A percentile compares a stretch with the other conserved stretches of the same genome.
Conservation (phyloP, 768 basidiomycete genomes). For the Rhodocollybia butyracea region DNA sequence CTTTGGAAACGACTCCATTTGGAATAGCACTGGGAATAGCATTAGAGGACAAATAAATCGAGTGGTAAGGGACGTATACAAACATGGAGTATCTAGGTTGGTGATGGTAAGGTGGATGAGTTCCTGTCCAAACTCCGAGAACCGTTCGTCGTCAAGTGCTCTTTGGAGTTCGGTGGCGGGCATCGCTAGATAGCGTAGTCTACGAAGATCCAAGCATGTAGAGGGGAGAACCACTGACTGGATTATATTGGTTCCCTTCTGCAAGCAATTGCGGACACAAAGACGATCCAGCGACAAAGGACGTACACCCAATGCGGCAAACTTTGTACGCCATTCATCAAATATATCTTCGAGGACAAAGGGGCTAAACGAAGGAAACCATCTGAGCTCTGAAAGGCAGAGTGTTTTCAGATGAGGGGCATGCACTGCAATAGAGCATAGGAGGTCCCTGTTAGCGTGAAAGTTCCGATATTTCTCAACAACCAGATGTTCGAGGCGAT, state of each 20-base stretch:
- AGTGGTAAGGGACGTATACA: not conserved
- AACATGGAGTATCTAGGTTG: not conserved
- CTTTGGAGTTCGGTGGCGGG: not conserved
- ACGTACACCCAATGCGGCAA: not conserved
- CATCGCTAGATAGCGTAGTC: slow-evolving; percentile 1
- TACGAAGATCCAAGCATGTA: slow-evolving; percentile 1
- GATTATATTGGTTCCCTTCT: slow-evolving; percentile 1
- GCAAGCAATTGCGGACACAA: not conserved
- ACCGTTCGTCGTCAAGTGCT: not conserved
- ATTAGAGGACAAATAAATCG: not conserved
- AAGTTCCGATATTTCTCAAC: not conserved
- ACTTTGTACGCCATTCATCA: not conserved
- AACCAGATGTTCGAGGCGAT: slow-evolving; percentile 4
- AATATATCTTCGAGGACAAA: slow-evolving; percentile 4
- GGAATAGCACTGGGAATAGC: not conserved
- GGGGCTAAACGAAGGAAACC: slow-evolving; percentile 4
- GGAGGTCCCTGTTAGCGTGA: not conserved
- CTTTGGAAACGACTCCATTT: not conserved
- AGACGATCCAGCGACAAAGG: not conserved
- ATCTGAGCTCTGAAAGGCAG: slow-evolving; percentile 3
- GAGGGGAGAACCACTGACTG: slow-evolving; percentile 1
- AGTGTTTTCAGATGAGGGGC: slow-evolving; percentile 3
- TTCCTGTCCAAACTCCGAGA: not conserved
- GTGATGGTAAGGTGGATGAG: not conserved
- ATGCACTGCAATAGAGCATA: slow-evolving; percentile 1